Base-by-base conservation (phyloP, 1,284 basidiomycete species). In the Marasmius sp. region DNA sequence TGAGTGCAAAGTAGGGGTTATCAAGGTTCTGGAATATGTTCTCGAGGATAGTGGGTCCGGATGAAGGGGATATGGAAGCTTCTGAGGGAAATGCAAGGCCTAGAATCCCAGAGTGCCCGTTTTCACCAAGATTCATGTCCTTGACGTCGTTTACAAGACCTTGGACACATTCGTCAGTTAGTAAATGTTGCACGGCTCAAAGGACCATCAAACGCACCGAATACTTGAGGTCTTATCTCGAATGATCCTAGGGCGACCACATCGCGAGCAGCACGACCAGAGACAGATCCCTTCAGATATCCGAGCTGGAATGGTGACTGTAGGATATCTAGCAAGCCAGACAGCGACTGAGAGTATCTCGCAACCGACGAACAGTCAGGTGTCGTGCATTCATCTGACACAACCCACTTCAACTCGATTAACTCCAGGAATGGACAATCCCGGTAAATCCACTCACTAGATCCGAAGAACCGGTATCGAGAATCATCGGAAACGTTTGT, bases 91-190 rank as follows among this genome's bases (percentile, higher is more conserved):
- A 86, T 2, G 80, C 75, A 38, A 87, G 77, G 6, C 85, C 85
- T 34, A 86, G 70, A 39, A 87, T 83, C 4, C 85, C 85, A 54
- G 85, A 85, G 64, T 82, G 81, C n/a, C 79, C 81, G 0, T 78
- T 81, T 16, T 70, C 71, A 16, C 77, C 70, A 27, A 87, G 76
- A 12, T 76, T 77, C 41, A 87, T 77, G 16, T 76, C 77, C 18
- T 70, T 65, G 2, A 82, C 84, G 54, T 71, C 62, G 61, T 82
- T 79, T 39, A 79, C 85, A 10, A 84, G 67, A 33, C 82, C 85
- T 86, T 2, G 27, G 27, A 27, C 27, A 48, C 16, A 22, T 6
- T 16, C 10, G 47, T 16, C 12, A 6, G 38, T 12, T 10, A 57
- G 27, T 18, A 39, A 20, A 16, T 43, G 27, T 47, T 16, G 41